Evolutionary conservation across 208 protist genomes (phyloP).

Genomic region (Phytomonas sp.): DNA sequence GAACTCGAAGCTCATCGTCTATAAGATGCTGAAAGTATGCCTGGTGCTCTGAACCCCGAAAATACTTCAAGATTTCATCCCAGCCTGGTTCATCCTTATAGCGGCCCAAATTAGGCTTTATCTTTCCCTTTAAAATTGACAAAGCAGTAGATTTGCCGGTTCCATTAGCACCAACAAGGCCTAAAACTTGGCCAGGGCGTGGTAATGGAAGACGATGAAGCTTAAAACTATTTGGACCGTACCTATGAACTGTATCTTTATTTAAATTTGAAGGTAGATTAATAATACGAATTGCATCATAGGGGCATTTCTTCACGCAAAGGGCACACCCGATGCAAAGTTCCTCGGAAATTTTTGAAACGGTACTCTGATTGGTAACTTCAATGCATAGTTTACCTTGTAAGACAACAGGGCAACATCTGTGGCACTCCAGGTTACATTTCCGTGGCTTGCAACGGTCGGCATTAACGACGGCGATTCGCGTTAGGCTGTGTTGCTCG

Average conservation of each 20-base stretch:
- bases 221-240: conserved; percentile 99
- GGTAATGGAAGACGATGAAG: conserved; percentile 98
- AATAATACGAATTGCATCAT: conserved; percentile 99
- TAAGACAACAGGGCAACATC: conserved; percentile 97
- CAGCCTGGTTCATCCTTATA: conserved; percentile 95
- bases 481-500: conserved; percentile 92
- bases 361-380: conserved; percentile 91
- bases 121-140: conserved; percentile 97
- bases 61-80: conserved; percentile 98
- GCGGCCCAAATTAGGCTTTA: conserved; percentile 98
- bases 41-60: conserved; percentile 99
- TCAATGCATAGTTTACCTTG: conserved; percentile 99
- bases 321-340: conserved; percentile 99
- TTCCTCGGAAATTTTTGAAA: conserved; percentile 97
- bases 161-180: conserved; percentile 99
- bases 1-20: conserved; percentile 96
- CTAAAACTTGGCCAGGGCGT: conserved; percentile 98
- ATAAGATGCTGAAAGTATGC: conserved; percentile 98
- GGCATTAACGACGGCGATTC: conserved; percentile 98
- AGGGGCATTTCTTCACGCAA: conserved; percentile 99
- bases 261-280: conserved; percentile 99
- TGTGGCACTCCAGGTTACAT: conserved; percentile 98
- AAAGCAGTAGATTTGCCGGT: conserved; percentile 99
- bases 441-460: conserved; percentile 99
- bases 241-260: conserved; percentile 97